Evolutionary conservation across 108 stramenopile genomes (phyloP).

Genomic region (Phaeodactylum tricornutum): DNA sequence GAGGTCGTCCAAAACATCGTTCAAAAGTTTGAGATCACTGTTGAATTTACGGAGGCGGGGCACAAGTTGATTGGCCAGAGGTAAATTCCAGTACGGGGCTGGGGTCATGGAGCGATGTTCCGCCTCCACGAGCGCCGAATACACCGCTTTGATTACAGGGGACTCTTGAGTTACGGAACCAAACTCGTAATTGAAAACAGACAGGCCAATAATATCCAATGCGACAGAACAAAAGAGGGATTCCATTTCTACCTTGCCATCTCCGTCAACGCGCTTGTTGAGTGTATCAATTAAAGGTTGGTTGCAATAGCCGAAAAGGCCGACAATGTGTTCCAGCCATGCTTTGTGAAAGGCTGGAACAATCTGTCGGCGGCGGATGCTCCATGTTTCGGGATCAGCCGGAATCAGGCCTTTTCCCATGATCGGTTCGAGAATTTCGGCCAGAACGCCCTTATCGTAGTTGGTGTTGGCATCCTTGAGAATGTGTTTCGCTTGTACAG

Average conservation of each 20-base stretch:
- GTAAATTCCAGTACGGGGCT: conserved; percentile 93
- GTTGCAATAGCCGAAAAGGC: conserved; percentile 88
- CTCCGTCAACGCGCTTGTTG: conserved; percentile 34
- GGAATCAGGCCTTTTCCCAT: conserved; percentile 89
- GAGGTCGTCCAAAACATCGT: conserved; percentile 82
- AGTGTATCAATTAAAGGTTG: conserved; percentile 61
- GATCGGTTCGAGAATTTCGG: conserved; percentile 85
- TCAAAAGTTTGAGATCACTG: conserved; percentile 75
- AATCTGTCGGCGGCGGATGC: conserved; percentile 78
- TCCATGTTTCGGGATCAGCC: conserved; percentile 93
- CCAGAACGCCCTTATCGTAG: conserved; percentile 86
- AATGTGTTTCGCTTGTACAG: conserved; percentile 81
- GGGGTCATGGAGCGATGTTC: conserved; percentile 93
- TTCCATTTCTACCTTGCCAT: conserved; percentile 83
- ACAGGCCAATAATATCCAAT: conserved; percentile 86
- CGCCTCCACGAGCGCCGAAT: conserved; percentile 87
- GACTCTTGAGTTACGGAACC: conserved; percentile 78
- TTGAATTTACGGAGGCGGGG: conserved; percentile 89
- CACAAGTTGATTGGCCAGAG: conserved; percentile 84
- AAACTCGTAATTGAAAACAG: conserved; percentile 95
- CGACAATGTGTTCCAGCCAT: conserved; percentile 91
- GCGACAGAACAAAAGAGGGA: conserved; percentile 87
- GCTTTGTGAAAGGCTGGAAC: conserved; percentile 96
- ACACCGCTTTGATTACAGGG: conserved; percentile 89
- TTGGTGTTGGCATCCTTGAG: conserved; percentile 71